Conservation (phyloP, 2,329 filamentous ascomycete genomes). For the Fusarium sp. region DNA sequence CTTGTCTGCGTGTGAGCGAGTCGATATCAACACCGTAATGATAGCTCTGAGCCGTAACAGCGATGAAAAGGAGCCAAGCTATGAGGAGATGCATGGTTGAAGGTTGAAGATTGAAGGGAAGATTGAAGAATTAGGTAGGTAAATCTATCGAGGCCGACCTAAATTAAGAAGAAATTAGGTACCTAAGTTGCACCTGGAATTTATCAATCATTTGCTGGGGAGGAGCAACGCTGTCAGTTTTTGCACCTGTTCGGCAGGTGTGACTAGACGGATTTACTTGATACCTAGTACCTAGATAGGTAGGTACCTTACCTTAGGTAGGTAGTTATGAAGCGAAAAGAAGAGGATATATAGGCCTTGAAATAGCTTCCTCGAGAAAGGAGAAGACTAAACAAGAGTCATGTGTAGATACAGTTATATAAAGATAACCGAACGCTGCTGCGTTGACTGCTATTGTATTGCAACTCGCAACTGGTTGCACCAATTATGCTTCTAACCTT, state of each 20-base stretch:
- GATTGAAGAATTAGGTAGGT: neutral
- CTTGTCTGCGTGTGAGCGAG: slow-evolving; percentile 58
- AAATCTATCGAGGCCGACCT: too few species aligned
- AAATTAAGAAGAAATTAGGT: too few species aligned
- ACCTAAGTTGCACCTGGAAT: neutral
- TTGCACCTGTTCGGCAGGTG: slow-evolving; percentile 19
- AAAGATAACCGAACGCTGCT: neutral
- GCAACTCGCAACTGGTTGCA: neutral
- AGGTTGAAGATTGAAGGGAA: neutral
- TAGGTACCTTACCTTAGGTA: too few species aligned
- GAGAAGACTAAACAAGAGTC: neutral
- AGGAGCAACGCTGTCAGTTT: slow-evolving; percentile 3
- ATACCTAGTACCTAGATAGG: too few species aligned
- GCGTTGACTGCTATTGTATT: neutral
- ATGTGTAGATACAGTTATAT: neutral
- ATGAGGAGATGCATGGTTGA: slow-evolving; percentile 32
- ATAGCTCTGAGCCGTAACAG: slow-evolving; percentile 55
- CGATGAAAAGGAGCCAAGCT: slow-evolving; percentile 23
- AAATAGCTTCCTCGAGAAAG: neutral
- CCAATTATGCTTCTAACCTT: slow-evolving; percentile 5
- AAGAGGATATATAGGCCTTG: neutral
- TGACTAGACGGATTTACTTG: neutral
- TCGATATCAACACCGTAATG: slow-evolving; percentile 65
- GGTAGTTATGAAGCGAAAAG: too few species aligned
- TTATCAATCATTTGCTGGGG: neutral